Evolutionary conservation across 1,284 basidiomycete species (phyloP).

Genomic region (Cutaneotrichosporon daszewskae): DNA sequence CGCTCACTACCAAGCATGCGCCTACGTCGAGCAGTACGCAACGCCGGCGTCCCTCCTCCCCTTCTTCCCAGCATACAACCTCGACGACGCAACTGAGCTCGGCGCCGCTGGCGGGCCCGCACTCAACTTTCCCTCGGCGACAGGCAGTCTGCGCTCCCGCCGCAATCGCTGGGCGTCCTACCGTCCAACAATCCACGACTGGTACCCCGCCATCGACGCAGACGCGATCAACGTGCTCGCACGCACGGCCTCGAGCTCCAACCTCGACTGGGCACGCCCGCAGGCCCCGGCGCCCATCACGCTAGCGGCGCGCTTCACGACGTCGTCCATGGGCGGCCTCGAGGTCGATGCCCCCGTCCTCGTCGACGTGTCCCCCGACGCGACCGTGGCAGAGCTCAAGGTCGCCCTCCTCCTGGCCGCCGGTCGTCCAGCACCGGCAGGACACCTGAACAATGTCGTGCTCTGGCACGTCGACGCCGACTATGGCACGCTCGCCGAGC

Average conservation of each 20-base stretch:
- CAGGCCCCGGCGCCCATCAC: constrained; percentile 6
- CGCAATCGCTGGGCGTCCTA: not conserved
- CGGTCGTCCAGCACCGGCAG: constrained; percentile 16
- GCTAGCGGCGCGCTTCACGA: constrained; percentile 7
- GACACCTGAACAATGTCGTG: constrained; percentile 21
- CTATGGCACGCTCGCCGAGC: constrained; percentile 37
- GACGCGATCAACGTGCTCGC: constrained; percentile 27
- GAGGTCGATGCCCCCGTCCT: constrained; percentile 22
- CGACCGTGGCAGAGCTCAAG: constrained; percentile 36
- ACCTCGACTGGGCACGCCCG: constrained; percentile 6
- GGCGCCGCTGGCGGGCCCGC: constrained; percentile 17
- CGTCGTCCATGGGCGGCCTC: not conserved
- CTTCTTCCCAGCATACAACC: constrained; percentile 37
- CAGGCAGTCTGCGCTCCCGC: constrained; percentile 7
- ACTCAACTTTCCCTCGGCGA: not conserved
- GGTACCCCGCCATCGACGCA: constrained; percentile 13
- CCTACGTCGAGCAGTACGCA: constrained; percentile 30
- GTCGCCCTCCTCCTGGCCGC: constrained; percentile 28
- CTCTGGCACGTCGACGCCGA: constrained; percentile 44
- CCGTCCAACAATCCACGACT: constrained; percentile 13
- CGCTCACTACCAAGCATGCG: constrained; percentile 33
- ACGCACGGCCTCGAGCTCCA: constrained; percentile 16
- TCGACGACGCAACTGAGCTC: constrained; percentile 39
- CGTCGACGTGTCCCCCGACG: constrained; percentile 30
- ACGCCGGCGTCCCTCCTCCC: constrained; percentile 31